Conservation (phyloP, 352 stramenopile genomes). For the Paralagenidium karlingii region DNA sequence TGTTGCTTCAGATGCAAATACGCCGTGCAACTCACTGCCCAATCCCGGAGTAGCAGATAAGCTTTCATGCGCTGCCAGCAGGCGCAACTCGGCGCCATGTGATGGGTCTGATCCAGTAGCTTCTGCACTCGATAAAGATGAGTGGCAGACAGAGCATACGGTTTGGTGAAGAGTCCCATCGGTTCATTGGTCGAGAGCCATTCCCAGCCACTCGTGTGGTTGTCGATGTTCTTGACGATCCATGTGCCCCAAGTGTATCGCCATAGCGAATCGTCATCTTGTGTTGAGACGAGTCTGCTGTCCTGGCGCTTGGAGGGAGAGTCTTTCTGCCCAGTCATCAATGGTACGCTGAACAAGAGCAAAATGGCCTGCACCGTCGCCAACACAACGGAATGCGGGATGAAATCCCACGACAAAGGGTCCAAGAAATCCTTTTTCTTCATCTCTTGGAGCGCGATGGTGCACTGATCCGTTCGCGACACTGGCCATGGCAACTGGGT, state of each 20-base stretch:
- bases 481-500: slow-evolving; percentile 11
- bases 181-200: slow-evolving; percentile 53
- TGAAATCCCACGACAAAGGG: slow-evolving; percentile 42
- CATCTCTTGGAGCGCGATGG: slow-evolving; percentile 39
- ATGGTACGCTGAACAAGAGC: slow-evolving; percentile 34
- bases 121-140: slow-evolving; percentile 23
- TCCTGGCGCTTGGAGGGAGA: slow-evolving; percentile 1
- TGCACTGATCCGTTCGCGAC: slow-evolving; percentile 36
- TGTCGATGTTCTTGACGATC: slow-evolving; percentile 70
- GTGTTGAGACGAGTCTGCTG: no score
- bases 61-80: slow-evolving; percentile 46
- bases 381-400: slow-evolving; percentile 24
- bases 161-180: slow-evolving; percentile 54
- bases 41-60: slow-evolving; percentile 34
- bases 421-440: slow-evolving; percentile 49
- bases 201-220: slow-evolving; percentile 45
- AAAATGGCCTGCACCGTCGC: slow-evolving; percentile 35
- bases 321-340: no score
- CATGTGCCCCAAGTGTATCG: slow-evolving; percentile 34
- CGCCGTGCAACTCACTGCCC: slow-evolving; percentile 21
- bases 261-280: slow-evolving; percentile 34
- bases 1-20: slow-evolving; percentile 49
- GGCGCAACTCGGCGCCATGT: no score
- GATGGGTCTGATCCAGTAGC: slow-evolving; percentile 18
- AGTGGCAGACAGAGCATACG: slow-evolving; percentile 26